Percentiles rank a stretch among this genome's conserved stretches.
These are phyloP conservation scores for Strobilomyces confusus DNA, from an alignment of 768 basidiomycete species.

Conservation along the genomic window DNA sequence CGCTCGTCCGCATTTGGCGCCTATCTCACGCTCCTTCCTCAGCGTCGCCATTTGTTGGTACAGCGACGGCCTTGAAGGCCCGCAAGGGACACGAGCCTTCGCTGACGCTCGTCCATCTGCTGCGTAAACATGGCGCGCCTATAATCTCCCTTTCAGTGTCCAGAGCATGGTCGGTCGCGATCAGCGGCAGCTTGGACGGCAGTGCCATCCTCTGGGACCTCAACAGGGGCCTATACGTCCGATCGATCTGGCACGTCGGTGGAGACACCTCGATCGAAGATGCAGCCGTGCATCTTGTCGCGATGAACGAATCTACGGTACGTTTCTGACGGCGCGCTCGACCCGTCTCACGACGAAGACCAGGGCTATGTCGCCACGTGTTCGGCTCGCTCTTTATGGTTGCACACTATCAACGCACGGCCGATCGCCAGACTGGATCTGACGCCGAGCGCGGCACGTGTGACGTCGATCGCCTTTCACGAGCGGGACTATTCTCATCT, in stretches of 20 bases:
- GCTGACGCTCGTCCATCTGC: slow-evolving; percentile 58
- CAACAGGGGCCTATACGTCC: slow-evolving; percentile 75
- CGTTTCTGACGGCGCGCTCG: slow-evolving; percentile 22
- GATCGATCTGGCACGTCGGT: slow-evolving; percentile 70
- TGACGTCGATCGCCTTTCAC: slow-evolving; percentile 81
- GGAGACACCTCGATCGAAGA: slow-evolving; percentile 21
- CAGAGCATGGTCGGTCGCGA: slow-evolving; percentile 73
- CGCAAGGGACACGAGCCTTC: slow-evolving; percentile 26
- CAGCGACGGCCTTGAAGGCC: slow-evolving; percentile 11
- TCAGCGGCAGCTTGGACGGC: slow-evolving; percentile 84
- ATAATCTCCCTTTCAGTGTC: slow-evolving; percentile 71
- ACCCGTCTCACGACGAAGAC: slow-evolving; percentile 2
- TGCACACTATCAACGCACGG: slow-evolving; percentile 86
- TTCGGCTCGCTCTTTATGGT: slow-evolving; percentile 61
- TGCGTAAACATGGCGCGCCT: slow-evolving; percentile 74
- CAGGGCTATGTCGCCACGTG: slow-evolving; percentile 89
- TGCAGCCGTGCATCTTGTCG: slow-evolving; percentile 57
- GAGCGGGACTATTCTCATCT: slow-evolving; percentile 81
- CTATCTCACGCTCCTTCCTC: slow-evolving; percentile 35
- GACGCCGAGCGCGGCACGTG: slow-evolving; percentile 41
- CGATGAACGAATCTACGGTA: slow-evolving; percentile 87
- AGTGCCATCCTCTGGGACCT: slow-evolving; percentile 89
- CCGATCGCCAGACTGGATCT: slow-evolving; percentile 71
- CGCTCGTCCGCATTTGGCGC: slow-evolving; percentile 83
- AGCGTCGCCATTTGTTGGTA: slow-evolving; percentile 19